Evolutionary conservation across 139 green algal species (phyloP).

Genomic region (Picochlorum sp.): DNA sequence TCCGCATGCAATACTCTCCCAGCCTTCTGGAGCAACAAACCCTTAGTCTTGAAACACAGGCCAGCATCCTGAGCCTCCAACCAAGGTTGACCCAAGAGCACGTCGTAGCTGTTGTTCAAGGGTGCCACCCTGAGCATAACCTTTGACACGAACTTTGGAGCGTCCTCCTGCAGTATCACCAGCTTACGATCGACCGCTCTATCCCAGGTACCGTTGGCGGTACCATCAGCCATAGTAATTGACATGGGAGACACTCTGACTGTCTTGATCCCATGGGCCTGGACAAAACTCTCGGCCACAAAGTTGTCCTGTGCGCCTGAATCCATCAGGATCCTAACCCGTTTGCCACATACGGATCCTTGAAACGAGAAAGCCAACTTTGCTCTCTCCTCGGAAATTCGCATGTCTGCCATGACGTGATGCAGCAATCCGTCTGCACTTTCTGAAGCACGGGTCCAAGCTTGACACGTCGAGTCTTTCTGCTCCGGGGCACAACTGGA

Average conservation of each 20-base stretch:
- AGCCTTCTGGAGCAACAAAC: background rate
- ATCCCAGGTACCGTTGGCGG: no score
- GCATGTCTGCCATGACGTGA: background rate
- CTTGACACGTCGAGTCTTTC: no score
- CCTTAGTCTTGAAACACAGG: background rate
- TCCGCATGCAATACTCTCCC: background rate
- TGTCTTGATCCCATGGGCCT: background rate
- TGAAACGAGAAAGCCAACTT: background rate
- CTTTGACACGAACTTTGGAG: background rate
- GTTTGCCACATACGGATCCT: background rate
- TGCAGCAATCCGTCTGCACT: background rate
- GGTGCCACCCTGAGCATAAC: background rate
- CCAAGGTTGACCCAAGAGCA: background rate
- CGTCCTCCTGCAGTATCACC: no score
- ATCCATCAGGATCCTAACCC: background rate
- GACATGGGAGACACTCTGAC: background rate
- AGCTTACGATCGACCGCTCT: no score
- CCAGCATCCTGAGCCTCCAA: background rate
- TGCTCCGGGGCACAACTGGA: no score
- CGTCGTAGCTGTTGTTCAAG: background rate
- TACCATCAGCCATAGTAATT: background rate
- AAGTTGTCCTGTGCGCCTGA: background rate
- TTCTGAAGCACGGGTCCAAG: no score
- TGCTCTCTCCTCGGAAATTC: background rate
- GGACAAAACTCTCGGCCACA: background rate